Percentiles rank a stretch among this genome's conserved stretches.
These are phyloP conservation scores for Lathyrus oleraceus DNA, from an alignment of 306 rosid genomes.

Conservation along the genomic window DNA sequence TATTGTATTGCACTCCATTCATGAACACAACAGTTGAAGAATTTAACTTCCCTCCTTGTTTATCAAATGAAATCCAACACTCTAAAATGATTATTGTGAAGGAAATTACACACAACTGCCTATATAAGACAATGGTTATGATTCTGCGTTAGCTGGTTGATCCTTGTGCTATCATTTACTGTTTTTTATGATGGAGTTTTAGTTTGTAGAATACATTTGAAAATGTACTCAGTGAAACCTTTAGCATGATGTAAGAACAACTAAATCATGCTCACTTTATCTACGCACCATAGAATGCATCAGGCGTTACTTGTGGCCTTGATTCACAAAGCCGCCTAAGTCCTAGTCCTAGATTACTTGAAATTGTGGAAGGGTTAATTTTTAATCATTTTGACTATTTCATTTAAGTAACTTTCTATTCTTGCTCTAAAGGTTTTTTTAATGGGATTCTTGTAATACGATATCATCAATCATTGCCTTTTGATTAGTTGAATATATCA, in stretches of 20 bases:
- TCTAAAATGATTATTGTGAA: not conserved
- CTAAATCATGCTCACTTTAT: not conserved
- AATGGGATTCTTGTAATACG: not conserved
- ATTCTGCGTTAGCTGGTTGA: not conserved
- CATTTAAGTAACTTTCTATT: not conserved
- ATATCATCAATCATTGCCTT: not conserved
- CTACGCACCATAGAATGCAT: not conserved
- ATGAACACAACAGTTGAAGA: not conserved
- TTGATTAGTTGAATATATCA: not conserved
- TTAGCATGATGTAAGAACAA: slow-evolving; percentile 4
- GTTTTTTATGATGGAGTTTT: not conserved
- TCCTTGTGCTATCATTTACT: not conserved
- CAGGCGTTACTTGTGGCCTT: not conserved
- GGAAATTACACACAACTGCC: not conserved
- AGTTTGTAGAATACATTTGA: not conserved
- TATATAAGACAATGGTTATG: not conserved
- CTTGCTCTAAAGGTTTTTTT: not conserved
- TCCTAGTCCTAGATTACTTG: not conserved
- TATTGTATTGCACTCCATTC: not conserved
- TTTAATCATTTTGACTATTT: not conserved
- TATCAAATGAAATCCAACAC: not conserved
- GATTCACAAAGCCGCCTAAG: not conserved
- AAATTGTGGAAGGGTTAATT: not conserved
- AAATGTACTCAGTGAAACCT: not conserved
- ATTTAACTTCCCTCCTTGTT: not conserved